Evolutionary conservation across 2,329 filamentous ascomycete species (phyloP).

Genomic region (Leptographium lundbergii): DNA sequence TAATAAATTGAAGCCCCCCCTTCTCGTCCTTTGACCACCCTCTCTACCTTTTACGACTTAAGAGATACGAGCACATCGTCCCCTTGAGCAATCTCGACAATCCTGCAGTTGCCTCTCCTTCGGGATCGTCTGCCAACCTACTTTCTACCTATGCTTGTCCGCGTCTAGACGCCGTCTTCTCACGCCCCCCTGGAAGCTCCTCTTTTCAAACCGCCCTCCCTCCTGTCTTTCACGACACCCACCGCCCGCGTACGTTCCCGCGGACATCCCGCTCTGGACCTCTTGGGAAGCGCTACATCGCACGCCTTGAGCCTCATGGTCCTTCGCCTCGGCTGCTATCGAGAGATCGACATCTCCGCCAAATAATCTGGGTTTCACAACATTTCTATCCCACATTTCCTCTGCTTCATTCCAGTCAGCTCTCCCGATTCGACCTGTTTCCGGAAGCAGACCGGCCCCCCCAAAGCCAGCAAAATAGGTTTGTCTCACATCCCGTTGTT

Average conservation of each 20-base stretch:
- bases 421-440: not conserved
- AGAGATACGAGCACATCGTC: not conserved
- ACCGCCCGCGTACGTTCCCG: too few species aligned
- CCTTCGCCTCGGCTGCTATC: not conserved
- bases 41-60: not conserved
- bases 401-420: not conserved
- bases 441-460: not conserved
- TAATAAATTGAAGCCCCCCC: too few species aligned
- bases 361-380: not conserved
- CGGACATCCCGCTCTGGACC: too few species aligned
- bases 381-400: not conserved
- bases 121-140: not conserved
- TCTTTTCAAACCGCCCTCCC: too few species aligned
- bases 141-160: not conserved
- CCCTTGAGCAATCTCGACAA: not conserved
- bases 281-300: too few species aligned
- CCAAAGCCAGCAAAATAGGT: not conserved
- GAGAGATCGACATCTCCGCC: not conserved
- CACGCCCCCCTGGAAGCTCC: too few species aligned
- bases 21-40: not conserved
- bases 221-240: too few species aligned
- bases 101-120: not conserved
- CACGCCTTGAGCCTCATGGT: not conserved
- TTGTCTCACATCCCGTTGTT: not conserved
- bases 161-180: not conserved